Percentiles rank a stretch among this genome's conserved stretches.
Evolutionary conservation across 2,329 filamentous ascomycete species (phyloP).

Genomic region (Alternaria solani): DNA sequence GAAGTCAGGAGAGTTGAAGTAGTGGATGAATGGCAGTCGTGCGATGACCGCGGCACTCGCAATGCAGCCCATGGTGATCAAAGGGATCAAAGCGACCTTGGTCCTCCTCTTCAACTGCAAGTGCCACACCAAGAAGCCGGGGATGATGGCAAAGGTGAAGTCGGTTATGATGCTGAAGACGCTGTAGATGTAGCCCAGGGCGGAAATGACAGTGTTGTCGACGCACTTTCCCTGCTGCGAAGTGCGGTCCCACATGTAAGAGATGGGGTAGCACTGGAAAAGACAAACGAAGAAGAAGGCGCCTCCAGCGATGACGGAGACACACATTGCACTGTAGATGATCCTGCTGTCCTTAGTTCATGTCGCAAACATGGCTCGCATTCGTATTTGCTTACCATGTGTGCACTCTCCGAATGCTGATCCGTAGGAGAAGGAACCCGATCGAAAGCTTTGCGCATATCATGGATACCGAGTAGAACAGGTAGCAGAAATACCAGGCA

Average conservation of each 20-base stretch:
- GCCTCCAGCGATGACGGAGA: conserved; percentile 47
- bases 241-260: conserved; percentile 59
- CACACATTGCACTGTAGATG: conserved; percentile 50
- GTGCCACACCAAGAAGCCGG: conserved; percentile 60
- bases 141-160: conserved; percentile 60
- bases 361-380: no score
- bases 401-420: conserved; percentile 40
- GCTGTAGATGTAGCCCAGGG: conserved; percentile 58
- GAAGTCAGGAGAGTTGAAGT: conserved; percentile 44
- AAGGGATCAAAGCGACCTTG: conserved; percentile 58
- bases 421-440: conserved; percentile 43
- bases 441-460: conserved; percentile 47
- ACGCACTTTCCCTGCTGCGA: conserved; percentile 53
- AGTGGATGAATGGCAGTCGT: conserved; percentile 38
- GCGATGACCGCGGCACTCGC: conserved; percentile 48
- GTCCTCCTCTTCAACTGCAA: conserved; percentile 59
- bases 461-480: conserved; percentile 45
- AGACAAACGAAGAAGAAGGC: conserved; percentile 58
- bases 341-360: conserved; percentile 25
- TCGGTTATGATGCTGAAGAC: conserved; percentile 58
- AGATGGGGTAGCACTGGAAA: conserved; percentile 61
- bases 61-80: conserved; percentile 61
- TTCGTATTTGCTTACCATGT: conserved; percentile 19
- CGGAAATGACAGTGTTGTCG: conserved; percentile 50
- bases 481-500: conserved; percentile 46